Conservation (phyloP, 176 grass and related monocot species). For the Alopecurus myosuroides region DNA sequence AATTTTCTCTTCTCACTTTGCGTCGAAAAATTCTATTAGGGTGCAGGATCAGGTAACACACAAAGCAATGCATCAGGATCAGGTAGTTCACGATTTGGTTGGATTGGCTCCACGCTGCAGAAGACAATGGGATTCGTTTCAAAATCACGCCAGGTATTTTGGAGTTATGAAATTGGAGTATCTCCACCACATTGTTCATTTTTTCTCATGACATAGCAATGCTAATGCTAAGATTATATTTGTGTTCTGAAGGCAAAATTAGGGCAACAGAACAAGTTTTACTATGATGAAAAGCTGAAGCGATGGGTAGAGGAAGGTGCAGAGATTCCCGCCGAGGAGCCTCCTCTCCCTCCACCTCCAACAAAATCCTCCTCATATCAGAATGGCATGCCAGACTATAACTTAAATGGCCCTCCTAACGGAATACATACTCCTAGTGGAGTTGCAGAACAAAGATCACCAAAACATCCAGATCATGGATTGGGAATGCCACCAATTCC, state of each 20-base stretch:
- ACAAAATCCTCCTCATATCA: conserved; percentile 57
- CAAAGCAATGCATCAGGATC: conserved; percentile 45
- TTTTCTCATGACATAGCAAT: background rate
- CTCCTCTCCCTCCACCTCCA: conserved; percentile 77
- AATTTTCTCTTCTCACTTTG: conserved; percentile 1
- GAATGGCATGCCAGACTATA: conserved; percentile 65
- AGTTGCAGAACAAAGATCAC: conserved; percentile 27
- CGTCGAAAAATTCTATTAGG: conserved; percentile 42
- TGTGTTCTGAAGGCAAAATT: conserved; percentile 71
- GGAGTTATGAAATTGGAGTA: background rate
- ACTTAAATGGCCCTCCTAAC: conserved; percentile 46
- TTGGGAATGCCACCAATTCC: conserved; percentile 80
- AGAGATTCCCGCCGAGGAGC: conserved; percentile 57
- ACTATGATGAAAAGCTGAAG: conserved; percentile 92
- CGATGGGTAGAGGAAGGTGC: conserved; percentile 97
- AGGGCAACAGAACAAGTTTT: conserved; percentile 91
- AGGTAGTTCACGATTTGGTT: conserved; percentile 76
- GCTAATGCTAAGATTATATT: conserved; percentile 2
- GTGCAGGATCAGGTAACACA: conserved; percentile 35
- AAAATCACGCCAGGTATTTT: conserved; percentile 78
- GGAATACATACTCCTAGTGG: conserved; percentile 43
- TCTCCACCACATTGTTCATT: background rate
- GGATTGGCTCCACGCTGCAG: conserved; percentile 69
- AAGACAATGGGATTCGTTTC: conserved; percentile 83
- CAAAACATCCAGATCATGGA: conserved; percentile 37